These are phyloP conservation scores for Plasmodium blacklocki DNA, from an alignment of 169 alveolate genomes.

Conservation along the genomic window DNA sequence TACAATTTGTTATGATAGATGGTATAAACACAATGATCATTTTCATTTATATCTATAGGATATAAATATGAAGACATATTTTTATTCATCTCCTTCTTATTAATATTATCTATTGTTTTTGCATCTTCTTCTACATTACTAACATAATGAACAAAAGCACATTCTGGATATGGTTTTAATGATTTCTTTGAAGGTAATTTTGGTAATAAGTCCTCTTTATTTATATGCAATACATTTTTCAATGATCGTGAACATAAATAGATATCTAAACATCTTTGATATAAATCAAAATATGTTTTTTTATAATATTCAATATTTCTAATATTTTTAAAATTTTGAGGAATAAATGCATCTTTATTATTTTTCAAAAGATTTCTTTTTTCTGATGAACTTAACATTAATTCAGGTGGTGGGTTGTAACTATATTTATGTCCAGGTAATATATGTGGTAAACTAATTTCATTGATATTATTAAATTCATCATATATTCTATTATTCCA, in stretches of 20 bases:
- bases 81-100: background rate
- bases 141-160: conserved; percentile 40
- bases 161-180: conserved; percentile 60
- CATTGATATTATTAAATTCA: conserved; percentile 24
- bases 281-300: conserved; percentile 66
- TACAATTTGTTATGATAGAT: conserved; percentile 29
- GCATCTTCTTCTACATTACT: background rate
- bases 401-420: conserved; percentile 76
- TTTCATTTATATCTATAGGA: conserved; percentile 52
- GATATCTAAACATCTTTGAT: conserved; percentile 73
- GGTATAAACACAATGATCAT: conserved; percentile 21
- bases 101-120: background rate
- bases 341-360: conserved; percentile 48
- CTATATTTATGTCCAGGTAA: conserved; percentile 77
- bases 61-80: background rate
- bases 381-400: conserved; percentile 24
- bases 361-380: conserved; percentile 51
- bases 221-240: conserved; percentile 61
- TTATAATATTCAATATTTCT: conserved; percentile 62
- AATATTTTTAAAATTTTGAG: conserved; percentile 37
- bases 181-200: conserved; percentile 57
- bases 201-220: conserved; percentile 72
- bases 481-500: conserved; percentile 71
- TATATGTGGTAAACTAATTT: conserved; percentile 54
- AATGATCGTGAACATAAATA: conserved; percentile 56